phyloP scores from a whole-genome alignment of 257 asterid genomes.

The Solanum dulcamara region DNA sequence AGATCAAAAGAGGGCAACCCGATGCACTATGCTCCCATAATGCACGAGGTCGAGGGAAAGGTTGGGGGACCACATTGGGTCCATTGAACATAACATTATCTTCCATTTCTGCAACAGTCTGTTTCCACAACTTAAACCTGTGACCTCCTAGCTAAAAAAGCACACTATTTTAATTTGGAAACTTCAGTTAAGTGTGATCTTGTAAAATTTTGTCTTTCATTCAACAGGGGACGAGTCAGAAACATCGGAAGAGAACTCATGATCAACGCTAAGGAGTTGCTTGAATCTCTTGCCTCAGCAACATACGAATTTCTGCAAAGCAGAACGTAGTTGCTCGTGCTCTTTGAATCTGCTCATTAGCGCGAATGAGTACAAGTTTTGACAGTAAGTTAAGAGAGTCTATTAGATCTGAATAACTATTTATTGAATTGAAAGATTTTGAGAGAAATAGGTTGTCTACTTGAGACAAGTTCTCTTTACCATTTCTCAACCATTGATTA shows the following conservation, averaged over 20 bases:
- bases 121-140: neutral
- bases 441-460: neutral
- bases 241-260: slow-evolving; percentile 31
- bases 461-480: neutral
- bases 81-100: neutral
- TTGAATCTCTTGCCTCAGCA: neutral
- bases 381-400: neutral
- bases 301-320: neutral
- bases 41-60: neutral
- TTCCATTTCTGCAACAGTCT: neutral
- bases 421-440: neutral
- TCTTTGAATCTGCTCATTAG: neutral
- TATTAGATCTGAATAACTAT: neutral
- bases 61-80: neutral
- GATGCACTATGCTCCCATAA: neutral
- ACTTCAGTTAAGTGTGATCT: neutral
- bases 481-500: neutral
- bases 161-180: neutral
- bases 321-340: neutral
- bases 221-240: slow-evolving; percentile 63
- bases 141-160: neutral
- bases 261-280: neutral
- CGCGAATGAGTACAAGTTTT: neutral
- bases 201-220: neutral
- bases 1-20: neutral